These are phyloP conservation scores for Podila epicladia DNA, from an alignment of 192 early-diverging fungal genomes.

Conservation along the genomic window DNA sequence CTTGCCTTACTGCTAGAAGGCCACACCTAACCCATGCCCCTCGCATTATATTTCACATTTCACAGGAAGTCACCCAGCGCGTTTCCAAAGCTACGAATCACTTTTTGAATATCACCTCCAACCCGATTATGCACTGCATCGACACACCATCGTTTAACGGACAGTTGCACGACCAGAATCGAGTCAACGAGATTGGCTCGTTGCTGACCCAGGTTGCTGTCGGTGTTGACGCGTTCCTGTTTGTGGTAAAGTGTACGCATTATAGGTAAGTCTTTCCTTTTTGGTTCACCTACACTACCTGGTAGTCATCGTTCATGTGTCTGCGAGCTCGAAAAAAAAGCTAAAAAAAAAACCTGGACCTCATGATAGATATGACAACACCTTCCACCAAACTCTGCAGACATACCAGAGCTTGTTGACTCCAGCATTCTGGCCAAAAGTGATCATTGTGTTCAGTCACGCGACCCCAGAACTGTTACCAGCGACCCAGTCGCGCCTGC, in stretches of 20 bases:
- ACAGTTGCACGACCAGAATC: conserved; percentile 35
- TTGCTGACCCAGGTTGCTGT: conserved; percentile 26
- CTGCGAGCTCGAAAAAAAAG: too few relatives aligned
- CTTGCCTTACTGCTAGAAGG: not conserved
- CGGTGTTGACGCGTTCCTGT: conserved; percentile 54
- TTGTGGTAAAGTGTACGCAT: conserved; percentile 54
- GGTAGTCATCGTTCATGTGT: too few relatives aligned
- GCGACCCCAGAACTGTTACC: conserved; percentile 36
- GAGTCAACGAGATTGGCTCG: conserved; percentile 31
- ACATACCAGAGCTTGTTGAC: conserved; percentile 38
- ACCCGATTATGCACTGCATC: conserved; percentile 54
- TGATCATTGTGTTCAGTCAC: conserved; percentile 44
- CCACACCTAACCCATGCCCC: too few relatives aligned
- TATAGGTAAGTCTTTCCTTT: conserved; percentile 36
- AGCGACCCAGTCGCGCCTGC: conserved; percentile 19
- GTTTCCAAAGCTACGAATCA: conserved; percentile 37
- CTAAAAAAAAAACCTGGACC: too few relatives aligned
- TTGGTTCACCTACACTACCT: too few relatives aligned
- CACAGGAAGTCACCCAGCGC: conserved; percentile 51
- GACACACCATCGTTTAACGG: conserved; percentile 57
- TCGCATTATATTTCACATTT: not conserved
- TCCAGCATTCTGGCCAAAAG: conserved; percentile 46
- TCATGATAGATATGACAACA: conserved; percentile 43
- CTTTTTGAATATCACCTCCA: conserved; percentile 47
- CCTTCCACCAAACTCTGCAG: conserved; percentile 36